Base-by-base conservation (phyloP, 306 rosid genomes). In the Castanea crenata region DNA sequence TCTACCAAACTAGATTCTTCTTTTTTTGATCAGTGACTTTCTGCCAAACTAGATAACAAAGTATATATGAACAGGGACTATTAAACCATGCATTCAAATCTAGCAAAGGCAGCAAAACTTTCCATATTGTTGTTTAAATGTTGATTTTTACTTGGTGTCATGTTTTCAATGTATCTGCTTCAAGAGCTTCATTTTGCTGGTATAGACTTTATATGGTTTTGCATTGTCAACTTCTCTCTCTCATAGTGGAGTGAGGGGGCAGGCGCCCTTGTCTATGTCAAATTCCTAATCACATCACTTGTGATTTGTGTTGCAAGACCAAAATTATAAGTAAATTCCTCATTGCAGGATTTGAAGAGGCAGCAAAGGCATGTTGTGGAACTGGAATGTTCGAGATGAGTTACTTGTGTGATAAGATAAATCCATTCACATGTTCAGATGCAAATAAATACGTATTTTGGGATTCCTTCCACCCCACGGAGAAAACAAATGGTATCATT, bases 391-490 rank as follows among this genome's bases (percentile, higher is more conserved):
- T 86, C 38, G 87, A 87, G 84, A 84, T 85, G 85, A 78, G 90
- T 73, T 76, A 84, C 69, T 1, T 85, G 89, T 86, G 92, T 61
- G 19, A 77, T 18, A 62, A 74, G 55, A 68, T 78, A 61, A 85
- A 77, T 73, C 83, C 89, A 55, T 80, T 83, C 69, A 92, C 85
- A 3, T 90, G 94, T 76, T 75, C 67, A 34, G 89, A 88, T 90
- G 90, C 90, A 74, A 82, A 76, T 59, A 80, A 71, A 49, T 85
- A 89, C 65, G 87, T 87, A 15, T 89, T 89, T 75, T 89, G 92
- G 90, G 90, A 89, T 83, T 79, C 92, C 34, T 87, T 89, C 76
- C 91, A 88, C 75, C 86, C 90, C 63, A 86, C 93, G 18, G 89
- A 86, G 44, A 86, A 79, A 73, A 76, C 93, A 20, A 86, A 90